Percentiles rank a stretch among this genome's conserved stretches.
Conservation (phyloP, 805 yeast species). For the Alloascoidea hylecoeti region DNA sequence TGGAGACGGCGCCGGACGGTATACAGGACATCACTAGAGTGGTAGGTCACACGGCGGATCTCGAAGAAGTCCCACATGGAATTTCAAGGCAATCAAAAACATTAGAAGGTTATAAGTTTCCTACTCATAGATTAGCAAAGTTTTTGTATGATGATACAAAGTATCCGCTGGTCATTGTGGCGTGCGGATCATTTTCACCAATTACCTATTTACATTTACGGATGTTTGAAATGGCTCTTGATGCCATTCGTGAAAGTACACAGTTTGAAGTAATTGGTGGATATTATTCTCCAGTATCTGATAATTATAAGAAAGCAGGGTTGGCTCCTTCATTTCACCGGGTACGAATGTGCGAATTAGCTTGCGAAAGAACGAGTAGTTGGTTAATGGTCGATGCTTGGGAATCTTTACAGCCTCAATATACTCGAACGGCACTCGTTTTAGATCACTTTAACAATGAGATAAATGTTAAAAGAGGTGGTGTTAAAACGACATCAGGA, state of each 20-base stretch:
- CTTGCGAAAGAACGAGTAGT: slow-evolving; percentile 90
- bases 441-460: slow-evolving; percentile 95
- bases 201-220: slow-evolving; percentile 88
- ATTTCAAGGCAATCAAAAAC: slow-evolving; percentile 73
- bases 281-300: slow-evolving; percentile 87
- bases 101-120: slow-evolving; percentile 62
- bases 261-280: slow-evolving; percentile 95
- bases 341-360: slow-evolving; percentile 95
- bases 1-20: too few relatives aligned
- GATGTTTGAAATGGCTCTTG: slow-evolving; percentile 98
- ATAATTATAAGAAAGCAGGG: slow-evolving; percentile 87
- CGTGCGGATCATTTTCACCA: slow-evolving; percentile 96
- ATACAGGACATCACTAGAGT: background rate
- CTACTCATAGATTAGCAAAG: slow-evolving; percentile 72
- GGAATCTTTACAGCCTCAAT: slow-evolving; percentile 87
- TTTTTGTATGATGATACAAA: slow-evolving; percentile 60
- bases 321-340: slow-evolving; percentile 81
- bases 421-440: slow-evolving; percentile 90
- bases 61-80: slow-evolving; percentile 96
- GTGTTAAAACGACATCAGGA: slow-evolving; percentile 38
- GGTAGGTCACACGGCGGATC: slow-evolving; percentile 64
- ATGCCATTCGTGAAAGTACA: slow-evolving; percentile 81
- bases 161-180: slow-evolving; percentile 85
- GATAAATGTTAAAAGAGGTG: slow-evolving; percentile 81
- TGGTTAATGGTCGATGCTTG: slow-evolving; percentile 99